These are phyloP conservation scores for Nitzschia putrida DNA, from an alignment of 108 stramenopile genomes.

Conservation along the genomic window DNA sequence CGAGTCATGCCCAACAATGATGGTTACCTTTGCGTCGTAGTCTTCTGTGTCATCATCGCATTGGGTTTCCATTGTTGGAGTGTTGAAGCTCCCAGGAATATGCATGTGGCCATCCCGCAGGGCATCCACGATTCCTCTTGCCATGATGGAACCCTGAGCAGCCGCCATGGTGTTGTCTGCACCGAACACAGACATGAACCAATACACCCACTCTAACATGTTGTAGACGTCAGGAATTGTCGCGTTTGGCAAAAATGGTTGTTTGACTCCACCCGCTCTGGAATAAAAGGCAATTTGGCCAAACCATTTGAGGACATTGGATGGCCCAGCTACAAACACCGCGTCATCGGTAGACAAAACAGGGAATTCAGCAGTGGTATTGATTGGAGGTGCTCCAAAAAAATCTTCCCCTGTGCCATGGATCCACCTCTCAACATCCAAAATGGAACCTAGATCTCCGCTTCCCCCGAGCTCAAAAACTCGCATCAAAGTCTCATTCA, in stretches of 20 bases:
- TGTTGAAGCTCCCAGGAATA: background rate
- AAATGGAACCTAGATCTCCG: constrained; percentile 4
- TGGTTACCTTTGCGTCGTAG: constrained; percentile 13
- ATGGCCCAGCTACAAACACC: constrained; percentile 3
- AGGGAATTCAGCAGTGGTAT: constrained; percentile 9
- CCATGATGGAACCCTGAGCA: constrained; percentile 20
- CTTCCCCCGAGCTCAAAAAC: background rate
- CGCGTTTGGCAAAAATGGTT: constrained; percentile 9
- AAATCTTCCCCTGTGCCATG: background rate
- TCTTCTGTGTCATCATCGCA: background rate
- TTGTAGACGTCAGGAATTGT: constrained; percentile 24
- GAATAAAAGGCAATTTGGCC: constrained; percentile 29
- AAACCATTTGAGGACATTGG: constrained; percentile 27
- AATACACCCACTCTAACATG: constrained; percentile 35
- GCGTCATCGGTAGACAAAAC: background rate
- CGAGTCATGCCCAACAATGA: constrained; percentile 34
- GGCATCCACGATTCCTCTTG: constrained; percentile 10
- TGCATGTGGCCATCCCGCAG: background rate
- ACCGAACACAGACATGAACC: constrained; percentile 22
- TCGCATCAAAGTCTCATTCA: background rate
- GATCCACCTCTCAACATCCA: constrained; percentile 5
- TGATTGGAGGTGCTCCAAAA: background rate
- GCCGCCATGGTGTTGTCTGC: constrained; percentile 28
- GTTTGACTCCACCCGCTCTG: constrained; percentile 14
- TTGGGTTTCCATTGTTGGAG: background rate